Evolutionary conservation across 164 flowering plant species (phyloP), one percentile per base, ranked within the genome.

Genomic region (Vitis labrusca): DNA sequence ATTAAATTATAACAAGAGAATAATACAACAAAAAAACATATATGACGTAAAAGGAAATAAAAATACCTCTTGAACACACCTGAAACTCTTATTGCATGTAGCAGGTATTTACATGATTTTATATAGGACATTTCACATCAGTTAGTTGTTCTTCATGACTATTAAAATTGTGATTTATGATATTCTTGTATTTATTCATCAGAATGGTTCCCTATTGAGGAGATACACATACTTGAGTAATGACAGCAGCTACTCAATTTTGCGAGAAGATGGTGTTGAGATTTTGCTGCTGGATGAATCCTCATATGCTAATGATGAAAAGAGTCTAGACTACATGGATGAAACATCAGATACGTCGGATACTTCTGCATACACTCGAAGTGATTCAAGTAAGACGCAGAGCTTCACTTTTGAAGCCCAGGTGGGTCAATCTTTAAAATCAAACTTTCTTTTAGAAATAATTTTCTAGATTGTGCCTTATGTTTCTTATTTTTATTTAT

Each of bases 351-450:
- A 76, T 5, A 65, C 64, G 13, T 70, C 85, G 54, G 68, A 68
- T 71, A 29, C 78, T 44, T 72, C 82, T 75, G 65, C 69, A 44
- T 10, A 62, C 65, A 48, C 71, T 37, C 66, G 76, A 50, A 61
- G 59, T 80, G 86, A 81, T 69, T 63, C 79, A 27, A 82, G 66
- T 71, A 69, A 53, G 56, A 56, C 72, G 30, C 88, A 48, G 63
- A 93, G 92, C 82, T 76, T 89, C 56, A 91, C 95, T 64, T 89
- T 96, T 81, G 99, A 96, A 80, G 89, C 97, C n/a, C 99, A 96
- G 98, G 99, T 93, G 70, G 0, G 32, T 55, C 44, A 32, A 32
- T 32, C 44, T 32, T 32, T 32, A 6, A 32, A 32, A 6, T 32
- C 27, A 1, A 23, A 32, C 44, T 32, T 32, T 12, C 37, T 47